Evolutionary conservation across 306 rosid genomes (phyloP).

Genomic region (Begonia masoniana): DNA sequence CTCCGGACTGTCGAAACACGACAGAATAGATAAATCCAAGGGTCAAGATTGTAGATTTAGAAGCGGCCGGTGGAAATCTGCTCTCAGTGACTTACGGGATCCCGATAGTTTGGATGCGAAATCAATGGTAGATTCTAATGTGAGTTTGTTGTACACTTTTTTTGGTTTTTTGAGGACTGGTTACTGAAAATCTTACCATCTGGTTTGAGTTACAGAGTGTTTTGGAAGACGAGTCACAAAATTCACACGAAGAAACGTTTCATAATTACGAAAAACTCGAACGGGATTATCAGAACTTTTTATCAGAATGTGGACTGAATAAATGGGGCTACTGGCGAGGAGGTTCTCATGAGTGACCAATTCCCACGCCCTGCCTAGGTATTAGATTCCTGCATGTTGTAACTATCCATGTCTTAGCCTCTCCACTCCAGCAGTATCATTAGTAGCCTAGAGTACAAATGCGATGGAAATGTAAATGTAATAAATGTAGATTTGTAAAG

Average conservation of each 20-base stretch:
- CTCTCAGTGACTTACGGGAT: constrained; percentile 20
- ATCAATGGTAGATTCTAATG: constrained; percentile 8
- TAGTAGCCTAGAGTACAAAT: too few relatives aligned
- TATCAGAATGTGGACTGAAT: constrained; percentile 24
- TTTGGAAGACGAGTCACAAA: constrained; percentile 12
- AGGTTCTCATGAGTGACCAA: constrained; percentile 13
- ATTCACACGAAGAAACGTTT: constrained; percentile 13
- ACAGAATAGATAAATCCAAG: constrained; percentile 7
- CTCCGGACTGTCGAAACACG: constrained; percentile 2
- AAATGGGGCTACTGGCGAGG: constrained; percentile 25
- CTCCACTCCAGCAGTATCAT: too few relatives aligned
- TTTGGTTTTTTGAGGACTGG: not conserved
- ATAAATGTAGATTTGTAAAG: too few relatives aligned
- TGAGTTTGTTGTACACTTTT: constrained; percentile 1
- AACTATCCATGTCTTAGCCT: not conserved
- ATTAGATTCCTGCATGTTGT: not conserved
- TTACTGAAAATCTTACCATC: not conserved
- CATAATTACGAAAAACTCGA: constrained; percentile 21
- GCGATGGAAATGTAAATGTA: too few relatives aligned
- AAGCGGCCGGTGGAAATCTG: constrained; percentile 24
- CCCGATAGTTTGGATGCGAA: constrained; percentile 9
- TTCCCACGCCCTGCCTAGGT: not conserved
- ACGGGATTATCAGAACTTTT: constrained; percentile 20
- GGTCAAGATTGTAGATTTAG: constrained; percentile 3
- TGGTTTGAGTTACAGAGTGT: constrained; percentile 13